Evolutionary conservation across 1,284 basidiomycete species (phyloP).

Genomic region (Apiotrichum gracile): DNA sequence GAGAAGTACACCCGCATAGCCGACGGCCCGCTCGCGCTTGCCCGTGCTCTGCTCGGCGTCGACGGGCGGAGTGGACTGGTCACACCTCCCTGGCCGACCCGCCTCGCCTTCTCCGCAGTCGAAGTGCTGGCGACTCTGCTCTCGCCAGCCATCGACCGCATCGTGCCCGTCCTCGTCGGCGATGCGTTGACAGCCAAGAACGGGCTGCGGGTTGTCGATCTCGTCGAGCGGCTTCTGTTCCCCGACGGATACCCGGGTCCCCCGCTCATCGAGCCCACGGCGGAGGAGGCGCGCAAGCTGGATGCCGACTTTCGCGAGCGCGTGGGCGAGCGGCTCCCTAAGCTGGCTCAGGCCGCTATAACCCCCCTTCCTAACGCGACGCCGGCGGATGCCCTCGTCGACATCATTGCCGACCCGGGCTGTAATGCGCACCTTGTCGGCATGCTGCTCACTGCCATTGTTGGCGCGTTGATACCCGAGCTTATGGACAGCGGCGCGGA

Average conservation of each 20-base stretch:
- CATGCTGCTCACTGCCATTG: conserved; percentile 29
- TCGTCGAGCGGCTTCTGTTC: conserved; percentile 35
- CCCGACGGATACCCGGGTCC: conserved; percentile 40
- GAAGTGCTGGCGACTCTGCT: conserved; percentile 21
- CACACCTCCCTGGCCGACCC: conserved; percentile 4
- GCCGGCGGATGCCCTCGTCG: conserved; percentile 14
- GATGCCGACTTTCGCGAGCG: not conserved
- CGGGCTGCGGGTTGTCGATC: conserved; percentile 20
- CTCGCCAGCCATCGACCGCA: conserved; percentile 28
- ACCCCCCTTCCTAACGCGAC: not conserved
- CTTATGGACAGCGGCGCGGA: conserved; percentile 17
- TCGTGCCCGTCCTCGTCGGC: conserved; percentile 27
- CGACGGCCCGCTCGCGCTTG: conserved; percentile 17
- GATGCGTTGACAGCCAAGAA: conserved; percentile 15
- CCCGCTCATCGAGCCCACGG: conserved; percentile 34
- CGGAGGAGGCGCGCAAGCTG: conserved; percentile 24
- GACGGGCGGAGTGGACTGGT: conserved; percentile 15
- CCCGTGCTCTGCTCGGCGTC: conserved; percentile 16
- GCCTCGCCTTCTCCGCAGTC: conserved; percentile 20
- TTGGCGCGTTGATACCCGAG: conserved; percentile 29
- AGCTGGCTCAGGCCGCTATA: not conserved
- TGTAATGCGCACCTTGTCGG: conserved; percentile 41
- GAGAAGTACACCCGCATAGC: conserved; percentile 5
- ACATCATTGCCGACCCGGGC: conserved; percentile 25
- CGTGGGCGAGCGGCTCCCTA: not conserved